Base-by-base conservation (phyloP, 345 rosid genomes). In the Salix viminalis region DNA sequence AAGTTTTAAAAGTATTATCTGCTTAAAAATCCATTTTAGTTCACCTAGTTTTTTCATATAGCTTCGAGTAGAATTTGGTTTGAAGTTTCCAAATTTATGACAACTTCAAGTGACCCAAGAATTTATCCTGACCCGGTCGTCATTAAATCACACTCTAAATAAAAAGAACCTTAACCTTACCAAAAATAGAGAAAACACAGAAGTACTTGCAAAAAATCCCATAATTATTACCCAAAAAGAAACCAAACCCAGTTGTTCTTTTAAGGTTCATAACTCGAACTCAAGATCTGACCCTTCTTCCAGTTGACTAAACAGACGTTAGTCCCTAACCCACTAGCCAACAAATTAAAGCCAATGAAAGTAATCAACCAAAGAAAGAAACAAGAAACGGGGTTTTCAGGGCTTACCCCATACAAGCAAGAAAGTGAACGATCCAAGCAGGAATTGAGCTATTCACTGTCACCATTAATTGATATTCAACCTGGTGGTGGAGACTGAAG, bases 371-470 rank as follows among this genome's bases (percentile, higher is more conserved):
- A 50, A 26, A 2, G 7, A 61, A 69, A 72, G 32, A 9, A 48
- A 21, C 18, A 21, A 12, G 6, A 34, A 34, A 75, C 32, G 15
- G 2, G 75, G 76, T 66, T 50, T 32, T 68, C 34, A 83, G 21
- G 7, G 76, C 82, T 80, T 76, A 88, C 94, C 91, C 88, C 84
- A 87, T 85, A 70, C 89, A 90, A 73, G 87, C 85, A 13, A 90
- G 86, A 44, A 87, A 69, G 77, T 84, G 87, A 68, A 72, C 71
- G 85, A 89, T 86, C 92, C 94, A 88, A 78, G 84, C 77, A 62
- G 83, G 50, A 39, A 82, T 10, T 7, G 83, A 72, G 77, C 71
- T 81, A 77, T 68, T 69, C 12, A 84, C 19, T 36, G 75, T 81
- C 79, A 85, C 87, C 88, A 88, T 88, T 62, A 39, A 69, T 12